These are phyloP conservation scores for Handroanthus guayacan DNA, from an alignment of 257 asterid species.

Conservation along the genomic window DNA sequence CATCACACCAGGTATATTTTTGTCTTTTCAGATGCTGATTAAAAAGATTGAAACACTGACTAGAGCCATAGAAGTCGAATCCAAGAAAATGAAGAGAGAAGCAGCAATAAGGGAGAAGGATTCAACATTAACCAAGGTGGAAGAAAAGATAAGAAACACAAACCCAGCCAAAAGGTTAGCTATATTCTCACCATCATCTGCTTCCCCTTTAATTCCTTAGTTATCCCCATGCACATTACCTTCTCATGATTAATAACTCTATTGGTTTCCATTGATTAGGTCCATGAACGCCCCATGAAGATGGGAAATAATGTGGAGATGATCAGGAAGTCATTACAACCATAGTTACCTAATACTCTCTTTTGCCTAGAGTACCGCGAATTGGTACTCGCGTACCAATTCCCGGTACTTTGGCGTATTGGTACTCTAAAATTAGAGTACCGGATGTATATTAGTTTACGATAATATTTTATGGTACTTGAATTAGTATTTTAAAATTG, in stretches of 20 bases:
- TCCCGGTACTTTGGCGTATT: too few species aligned
- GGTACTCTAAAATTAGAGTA: too few species aligned
- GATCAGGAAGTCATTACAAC: slow-evolving; percentile 13
- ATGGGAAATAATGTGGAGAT: slow-evolving; percentile 1
- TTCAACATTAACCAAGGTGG: slow-evolving; percentile 44
- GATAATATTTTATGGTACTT: too few species aligned
- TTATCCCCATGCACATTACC: background rate
- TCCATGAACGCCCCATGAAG: slow-evolving; percentile 46
- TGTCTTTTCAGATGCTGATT: slow-evolving; percentile 59
- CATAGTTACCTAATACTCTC: too few species aligned
- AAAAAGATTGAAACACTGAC: slow-evolving; percentile 72
- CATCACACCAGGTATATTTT: slow-evolving; percentile 8
- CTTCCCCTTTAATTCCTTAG: background rate
- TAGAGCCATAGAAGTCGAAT: slow-evolving; percentile 68
- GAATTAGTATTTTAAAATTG: too few species aligned
- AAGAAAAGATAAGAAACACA: slow-evolving; percentile 46
- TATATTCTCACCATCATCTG: background rate
- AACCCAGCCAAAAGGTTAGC: slow-evolving; percentile 59
- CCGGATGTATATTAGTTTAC: too few species aligned
- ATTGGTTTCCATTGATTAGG: slow-evolving; percentile 41
- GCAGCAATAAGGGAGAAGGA: slow-evolving; percentile 63
- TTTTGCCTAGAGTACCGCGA: too few species aligned
- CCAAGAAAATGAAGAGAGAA: slow-evolving; percentile 75
- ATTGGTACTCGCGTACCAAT: too few species aligned
- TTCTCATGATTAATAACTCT: slow-evolving; percentile 5